phyloP scores from a whole-genome alignment of 2,329 filamentous ascomycete genomes.

The Hypoxylon sp. region DNA sequence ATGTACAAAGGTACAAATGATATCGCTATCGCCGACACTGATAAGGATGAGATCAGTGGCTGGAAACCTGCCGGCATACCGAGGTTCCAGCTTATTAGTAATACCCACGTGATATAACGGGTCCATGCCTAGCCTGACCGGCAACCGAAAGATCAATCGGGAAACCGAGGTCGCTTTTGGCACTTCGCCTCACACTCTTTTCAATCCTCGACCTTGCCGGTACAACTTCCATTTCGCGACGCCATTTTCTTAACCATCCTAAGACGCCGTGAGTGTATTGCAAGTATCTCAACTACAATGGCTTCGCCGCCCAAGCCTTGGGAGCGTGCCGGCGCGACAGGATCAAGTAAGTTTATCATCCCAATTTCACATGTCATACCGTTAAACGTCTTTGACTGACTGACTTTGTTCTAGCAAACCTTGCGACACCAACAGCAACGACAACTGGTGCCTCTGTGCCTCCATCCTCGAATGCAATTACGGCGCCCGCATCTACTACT shows the following conservation, averaged over 20 bases:
- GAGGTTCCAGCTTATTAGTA: not conserved
- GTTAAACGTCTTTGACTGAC: not conserved
- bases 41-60: not conserved
- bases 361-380: constrained; percentile 31
- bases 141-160: constrained; percentile 13
- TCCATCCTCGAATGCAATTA: constrained; percentile 58
- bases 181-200: constrained; percentile 12
- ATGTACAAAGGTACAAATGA: not conserved
- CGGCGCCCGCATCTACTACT: constrained; percentile 56
- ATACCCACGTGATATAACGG: not conserved
- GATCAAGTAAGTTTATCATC: constrained; percentile 61
- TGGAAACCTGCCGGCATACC: not conserved
- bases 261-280: constrained; percentile 23
- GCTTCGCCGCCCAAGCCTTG: constrained; percentile 96
- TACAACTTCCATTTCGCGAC: constrained; percentile 7
- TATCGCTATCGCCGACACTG: not conserved
- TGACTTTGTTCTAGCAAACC: constrained; percentile 55
- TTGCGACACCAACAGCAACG: constrained; percentile 60
- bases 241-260: not conserved
- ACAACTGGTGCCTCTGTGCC: constrained; percentile 60
- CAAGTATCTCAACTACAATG: constrained; percentile 58
- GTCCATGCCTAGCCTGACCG: constrained; percentile 12
- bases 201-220: not conserved
- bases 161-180: constrained; percentile 35
- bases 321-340: constrained; percentile 82